Conservation (phyloP, 225 moss, liverwort and hornwort species). For the Polytrichum formosum region DNA sequence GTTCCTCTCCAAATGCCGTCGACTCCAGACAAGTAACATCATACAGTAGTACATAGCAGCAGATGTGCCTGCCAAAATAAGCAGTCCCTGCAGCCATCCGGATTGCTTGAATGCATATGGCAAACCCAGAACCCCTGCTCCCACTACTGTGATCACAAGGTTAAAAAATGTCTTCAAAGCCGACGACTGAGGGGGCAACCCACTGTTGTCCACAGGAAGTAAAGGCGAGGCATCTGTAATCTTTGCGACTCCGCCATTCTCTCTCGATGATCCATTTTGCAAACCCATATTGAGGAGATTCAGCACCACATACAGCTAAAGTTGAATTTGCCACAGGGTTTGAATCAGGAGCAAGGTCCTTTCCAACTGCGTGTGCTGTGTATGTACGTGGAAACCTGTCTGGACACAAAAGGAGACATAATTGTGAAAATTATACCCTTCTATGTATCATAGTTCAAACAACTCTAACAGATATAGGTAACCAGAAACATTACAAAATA, state of each 20-base stretch:
- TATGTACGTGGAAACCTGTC: too few relatives aligned
- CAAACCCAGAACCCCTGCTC: slow-evolving; percentile 84
- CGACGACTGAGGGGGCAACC: slow-evolving; percentile 57
- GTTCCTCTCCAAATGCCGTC: slow-evolving; percentile 61
- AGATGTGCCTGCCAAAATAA: slow-evolving; percentile 50
- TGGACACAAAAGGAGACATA: too few relatives aligned
- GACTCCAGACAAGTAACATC: slow-evolving; percentile 78
- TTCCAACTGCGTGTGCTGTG: too few relatives aligned
- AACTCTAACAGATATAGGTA: too few relatives aligned
- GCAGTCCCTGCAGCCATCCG: slow-evolving; percentile 77
- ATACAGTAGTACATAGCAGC: slow-evolving; percentile 71
- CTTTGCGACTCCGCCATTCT: slow-evolving; percentile 15
- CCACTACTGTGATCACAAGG: slow-evolving; percentile 83
- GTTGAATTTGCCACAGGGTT: too few relatives aligned
- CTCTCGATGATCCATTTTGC: slow-evolving; percentile 22
- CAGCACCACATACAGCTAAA: too few relatives aligned
- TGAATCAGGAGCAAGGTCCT: too few relatives aligned
- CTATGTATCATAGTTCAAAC: too few relatives aligned
- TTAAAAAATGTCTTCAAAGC: slow-evolving; percentile 77
- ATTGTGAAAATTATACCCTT: too few relatives aligned
- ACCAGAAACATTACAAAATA: too few relatives aligned
- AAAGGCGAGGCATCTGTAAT: slow-evolving; percentile 34
- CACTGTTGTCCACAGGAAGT: slow-evolving; percentile 24
- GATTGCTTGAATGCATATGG: slow-evolving; percentile 87
- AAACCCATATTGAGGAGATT: slow-evolving; percentile 23